These are phyloP conservation scores for Phytophthora capsici DNA, from an alignment of 352 stramenopile species.

Conservation along the genomic window DNA sequence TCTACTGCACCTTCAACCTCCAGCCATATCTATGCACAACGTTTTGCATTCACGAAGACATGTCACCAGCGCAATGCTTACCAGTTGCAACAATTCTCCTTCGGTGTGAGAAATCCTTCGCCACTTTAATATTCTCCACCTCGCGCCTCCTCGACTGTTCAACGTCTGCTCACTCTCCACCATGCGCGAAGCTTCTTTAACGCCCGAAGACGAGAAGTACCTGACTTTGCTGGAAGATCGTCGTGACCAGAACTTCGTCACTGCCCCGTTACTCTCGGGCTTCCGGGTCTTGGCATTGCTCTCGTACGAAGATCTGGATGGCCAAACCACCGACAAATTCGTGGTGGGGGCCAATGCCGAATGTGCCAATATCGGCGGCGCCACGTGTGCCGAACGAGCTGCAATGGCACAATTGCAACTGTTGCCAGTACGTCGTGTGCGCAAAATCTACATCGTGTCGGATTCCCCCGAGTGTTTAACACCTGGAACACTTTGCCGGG, in stretches of 20 bases:
- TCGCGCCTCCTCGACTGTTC: background rate
- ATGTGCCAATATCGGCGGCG: constrained; percentile 81
- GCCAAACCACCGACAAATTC: constrained; percentile 45
- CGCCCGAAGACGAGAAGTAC: constrained; percentile 51
- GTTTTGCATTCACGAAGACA: constrained; percentile 18
- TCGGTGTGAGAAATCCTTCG: background rate
- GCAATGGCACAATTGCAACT: constrained; percentile 84
- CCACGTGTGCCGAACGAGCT: constrained; percentile 89
- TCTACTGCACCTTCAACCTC: constrained; percentile 33
- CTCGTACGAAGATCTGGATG: constrained; percentile 62
- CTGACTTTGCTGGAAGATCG: constrained; percentile 53
- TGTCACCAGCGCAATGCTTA: constrained; percentile 33
- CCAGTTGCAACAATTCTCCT: constrained; percentile 3
- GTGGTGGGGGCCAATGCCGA: constrained; percentile 88
- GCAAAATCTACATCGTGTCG: constrained; percentile 86
- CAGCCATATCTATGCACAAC: constrained; percentile 30
- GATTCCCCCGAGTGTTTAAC: constrained; percentile 82
- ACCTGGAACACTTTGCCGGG: constrained; percentile 86
- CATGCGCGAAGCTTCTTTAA: constrained; percentile 55
- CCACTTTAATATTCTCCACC: constrained; percentile 2
- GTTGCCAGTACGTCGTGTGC: constrained; percentile 51
- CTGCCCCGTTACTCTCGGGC: constrained; percentile 46
- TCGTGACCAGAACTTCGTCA: constrained; percentile 44
- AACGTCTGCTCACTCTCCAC: background rate
- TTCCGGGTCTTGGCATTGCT: constrained; percentile 63